Evolutionary conservation across 495 filamentous ascomycete species (phyloP), one percentile per base, ranked within the genome.

Genomic region (Schizothecium vesticola): DNA sequence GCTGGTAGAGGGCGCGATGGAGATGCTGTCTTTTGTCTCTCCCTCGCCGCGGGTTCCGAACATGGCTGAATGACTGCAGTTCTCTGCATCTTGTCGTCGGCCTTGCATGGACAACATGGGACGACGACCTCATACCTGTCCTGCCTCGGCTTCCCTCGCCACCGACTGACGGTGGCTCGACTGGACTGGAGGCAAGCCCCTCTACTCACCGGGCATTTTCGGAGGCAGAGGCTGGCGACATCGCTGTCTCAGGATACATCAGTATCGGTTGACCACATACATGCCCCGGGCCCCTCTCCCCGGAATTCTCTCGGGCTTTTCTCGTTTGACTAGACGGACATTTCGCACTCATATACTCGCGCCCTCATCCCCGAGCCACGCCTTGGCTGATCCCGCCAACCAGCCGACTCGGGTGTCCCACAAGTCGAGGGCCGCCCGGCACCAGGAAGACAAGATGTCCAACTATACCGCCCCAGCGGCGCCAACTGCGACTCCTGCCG

Each of bases 381-480:
- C 22, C 25, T 61, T 31, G 64, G 64, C 51, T 28, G n/a, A 66
- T 12, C 26, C 51, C 19, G 56, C 10, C n/a, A 23, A 67, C 25
- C 33, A 43, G 13, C 13, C 33, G 33, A 16, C 33, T 13, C 21
- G 56, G 58, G 28, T 13, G 24, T 19, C 59, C 16, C 12, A 9
- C 26, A 61, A 1, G 12, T 61, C 25, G 28, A 61, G 59, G 59
- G 24, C 6, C 58, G 24, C 58, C 59, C 26, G 22, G 25, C 16
- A 26, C 22, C 56, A 60, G 26, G 58, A 56, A 28, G 56, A 23
- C 23, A 69, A 22, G 13, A 73, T 70, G 63, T 73, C 69, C 13
- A 73, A 70, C 61, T 73, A 73, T 56, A 70, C 71, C n/a, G 71
- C 71, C 16, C 68, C 68, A n/a, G 55, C 64, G 26, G 43, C 68